A percentile compares a stretch with the other conserved stretches of the same genome.
These are phyloP conservation scores for Trichoderma guizhouense DNA, from an alignment of 2,329 filamentous ascomycete genomes.

Conservation along the genomic window DNA sequence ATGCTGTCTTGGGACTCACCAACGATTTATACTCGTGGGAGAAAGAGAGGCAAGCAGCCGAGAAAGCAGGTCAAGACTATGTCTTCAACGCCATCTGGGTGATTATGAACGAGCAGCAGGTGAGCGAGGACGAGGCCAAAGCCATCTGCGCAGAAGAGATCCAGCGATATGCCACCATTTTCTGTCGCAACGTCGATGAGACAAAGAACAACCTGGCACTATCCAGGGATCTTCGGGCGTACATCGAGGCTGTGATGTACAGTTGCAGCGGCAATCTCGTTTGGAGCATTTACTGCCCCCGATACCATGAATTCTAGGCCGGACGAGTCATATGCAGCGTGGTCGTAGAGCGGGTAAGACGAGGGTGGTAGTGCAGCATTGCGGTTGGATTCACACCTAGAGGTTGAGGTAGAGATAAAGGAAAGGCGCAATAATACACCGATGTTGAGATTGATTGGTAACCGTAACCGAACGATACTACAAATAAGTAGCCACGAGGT, in stretches of 20 bases:
- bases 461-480: not conserved
- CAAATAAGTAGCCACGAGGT: not conserved
- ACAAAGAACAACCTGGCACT: not conserved
- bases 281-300: conserved; percentile 1
- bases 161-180: not conserved
- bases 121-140: not conserved
- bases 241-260: not conserved
- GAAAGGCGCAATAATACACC: not conserved
- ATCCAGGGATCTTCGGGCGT: not conserved
- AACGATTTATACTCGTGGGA: not conserved
- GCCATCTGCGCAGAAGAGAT: not conserved
- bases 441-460: not conserved
- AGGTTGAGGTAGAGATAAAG: not conserved
- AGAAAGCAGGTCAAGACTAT: not conserved
- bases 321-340: not conserved
- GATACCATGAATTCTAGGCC: not conserved
- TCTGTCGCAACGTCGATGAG: not conserved
- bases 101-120: not conserved
- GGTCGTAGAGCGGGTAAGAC: not conserved
- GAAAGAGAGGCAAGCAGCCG: not conserved
- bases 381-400: not conserved
- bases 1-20: not conserved
- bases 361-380: not conserved
- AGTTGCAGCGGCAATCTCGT: not conserved
- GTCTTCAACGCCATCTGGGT: conserved; percentile 4